These are phyloP conservation scores for Colletotrichum zoysiae DNA, from an alignment of 2,329 filamentous ascomycete species.

Conservation along the genomic window DNA sequence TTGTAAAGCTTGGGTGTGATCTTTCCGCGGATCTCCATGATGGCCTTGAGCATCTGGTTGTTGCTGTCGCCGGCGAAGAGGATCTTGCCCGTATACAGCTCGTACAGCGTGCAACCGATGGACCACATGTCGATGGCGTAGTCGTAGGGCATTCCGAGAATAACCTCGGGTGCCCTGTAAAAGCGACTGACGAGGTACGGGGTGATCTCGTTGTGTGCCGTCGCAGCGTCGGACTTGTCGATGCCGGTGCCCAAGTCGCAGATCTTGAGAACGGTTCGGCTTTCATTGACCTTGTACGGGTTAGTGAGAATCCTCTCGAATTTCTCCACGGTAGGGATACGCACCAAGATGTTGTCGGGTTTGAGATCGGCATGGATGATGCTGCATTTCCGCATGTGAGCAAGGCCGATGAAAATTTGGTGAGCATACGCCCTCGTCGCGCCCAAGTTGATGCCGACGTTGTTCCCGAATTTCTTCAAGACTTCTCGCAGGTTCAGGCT, in stretches of 20 bases:
- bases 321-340: slow-evolving; percentile 42
- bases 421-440: slow-evolving; percentile 91
- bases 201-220: slow-evolving; percentile 84
- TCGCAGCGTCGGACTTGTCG: slow-evolving; percentile 81
- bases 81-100: slow-evolving; percentile 97
- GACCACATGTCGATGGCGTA: slow-evolving; percentile 98
- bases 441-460: slow-evolving; percentile 89
- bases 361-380: slow-evolving; percentile 97
- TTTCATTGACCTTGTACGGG: slow-evolving; percentile 76
- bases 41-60: slow-evolving; percentile 96
- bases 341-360: slow-evolving; percentile 93
- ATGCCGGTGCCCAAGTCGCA: slow-evolving; percentile 98
- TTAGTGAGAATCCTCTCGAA: slow-evolving; percentile 43
- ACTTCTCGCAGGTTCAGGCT: slow-evolving; percentile 94
- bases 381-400: slow-evolving; percentile 89
- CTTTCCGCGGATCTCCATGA: slow-evolving; percentile 96
- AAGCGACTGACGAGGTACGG: slow-evolving; percentile 97
- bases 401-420: slow-evolving; percentile 92
- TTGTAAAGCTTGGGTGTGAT: slow-evolving; percentile 91
- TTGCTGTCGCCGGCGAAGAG: slow-evolving; percentile 95
- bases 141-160: slow-evolving; percentile 95
- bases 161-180: slow-evolving; percentile 96
- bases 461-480: slow-evolving; percentile 94
- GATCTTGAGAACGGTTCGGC: slow-evolving; percentile 87
- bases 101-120: slow-evolving; percentile 95